Conservation (phyloP, 495 filamentous ascomycete species). For the Penicillium antarcticum region DNA sequence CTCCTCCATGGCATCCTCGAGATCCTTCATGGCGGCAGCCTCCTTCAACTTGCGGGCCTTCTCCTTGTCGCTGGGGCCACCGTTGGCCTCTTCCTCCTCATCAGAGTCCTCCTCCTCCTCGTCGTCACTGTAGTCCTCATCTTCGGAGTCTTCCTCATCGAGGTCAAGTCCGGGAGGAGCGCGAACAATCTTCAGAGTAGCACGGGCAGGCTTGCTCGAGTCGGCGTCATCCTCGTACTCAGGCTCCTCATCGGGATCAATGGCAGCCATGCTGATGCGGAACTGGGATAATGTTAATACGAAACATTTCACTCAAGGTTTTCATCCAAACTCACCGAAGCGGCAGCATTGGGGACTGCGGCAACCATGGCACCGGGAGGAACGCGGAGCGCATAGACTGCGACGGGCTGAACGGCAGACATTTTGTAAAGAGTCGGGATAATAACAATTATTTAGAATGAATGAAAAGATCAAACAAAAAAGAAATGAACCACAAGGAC, state of each 20-base stretch:
- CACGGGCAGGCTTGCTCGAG: constrained; percentile 59
- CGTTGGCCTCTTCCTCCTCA: constrained; percentile 72
- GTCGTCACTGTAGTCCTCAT: constrained; percentile 56
- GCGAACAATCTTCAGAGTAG: constrained; percentile 88
- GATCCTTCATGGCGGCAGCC: constrained; percentile 65
- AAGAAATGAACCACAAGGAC: constrained; percentile 25
- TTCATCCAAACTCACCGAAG: constrained; percentile 62
- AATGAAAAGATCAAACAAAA: constrained; percentile 12
- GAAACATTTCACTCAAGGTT: constrained; percentile 11
- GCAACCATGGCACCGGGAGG: constrained; percentile 74
- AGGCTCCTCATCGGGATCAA: constrained; percentile 79
- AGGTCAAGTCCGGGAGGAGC: constrained; percentile 51
- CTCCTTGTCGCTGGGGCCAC: constrained; percentile 82
- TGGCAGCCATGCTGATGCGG: constrained; percentile 96
- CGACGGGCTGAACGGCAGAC: constrained; percentile 66
- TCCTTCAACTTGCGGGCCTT: constrained; percentile 81
- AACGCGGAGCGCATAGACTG: constrained; percentile 86
- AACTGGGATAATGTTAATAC: constrained; percentile 53
- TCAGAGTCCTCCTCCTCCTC: constrained; percentile 65
- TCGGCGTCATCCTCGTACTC: constrained; percentile 61
- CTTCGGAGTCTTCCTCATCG: constrained; percentile 53
- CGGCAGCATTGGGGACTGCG: constrained; percentile 69
- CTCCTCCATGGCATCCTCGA: constrained; percentile 58
- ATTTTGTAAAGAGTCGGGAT: constrained; percentile 25
- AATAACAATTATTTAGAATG: not conserved